These are phyloP conservation scores for Sporormia fimetaria DNA, from an alignment of 495 filamentous ascomycete species.

Conservation along the genomic window DNA sequence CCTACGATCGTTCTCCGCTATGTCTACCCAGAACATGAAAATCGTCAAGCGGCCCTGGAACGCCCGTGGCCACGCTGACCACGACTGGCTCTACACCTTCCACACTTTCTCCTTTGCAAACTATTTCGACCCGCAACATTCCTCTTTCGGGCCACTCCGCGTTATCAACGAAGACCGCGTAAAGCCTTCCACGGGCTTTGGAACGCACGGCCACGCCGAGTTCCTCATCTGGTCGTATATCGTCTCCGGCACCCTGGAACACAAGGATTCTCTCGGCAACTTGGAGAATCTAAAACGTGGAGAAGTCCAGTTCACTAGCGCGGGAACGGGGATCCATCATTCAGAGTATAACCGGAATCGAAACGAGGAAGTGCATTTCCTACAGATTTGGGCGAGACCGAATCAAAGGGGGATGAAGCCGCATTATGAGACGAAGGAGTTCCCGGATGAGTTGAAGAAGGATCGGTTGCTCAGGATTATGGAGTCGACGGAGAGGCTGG, in stretches of 20 bases:
- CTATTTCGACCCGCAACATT: slow-evolving; percentile 56
- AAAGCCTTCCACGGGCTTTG: slow-evolving; percentile 54
- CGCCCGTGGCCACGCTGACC: slow-evolving; percentile 59
- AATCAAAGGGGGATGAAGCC: slow-evolving; percentile 57
- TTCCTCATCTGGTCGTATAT: slow-evolving; percentile 81
- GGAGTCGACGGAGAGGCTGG: slow-evolving; percentile 54
- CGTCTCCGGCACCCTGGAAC: slow-evolving; percentile 64
- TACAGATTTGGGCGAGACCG: slow-evolving; percentile 72
- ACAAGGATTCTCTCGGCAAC: slow-evolving; percentile 64
- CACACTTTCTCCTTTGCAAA: slow-evolving; percentile 72
- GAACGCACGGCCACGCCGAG: slow-evolving; percentile 68
- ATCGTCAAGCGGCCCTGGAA: slow-evolving; percentile 34
- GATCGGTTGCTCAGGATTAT: slow-evolving; percentile 57
- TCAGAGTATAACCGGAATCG: slow-evolving; percentile 61
- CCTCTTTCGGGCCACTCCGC: slow-evolving; percentile 56
- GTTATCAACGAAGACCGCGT: slow-evolving; percentile 81
- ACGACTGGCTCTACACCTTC: slow-evolving; percentile 76
- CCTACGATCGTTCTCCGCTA: slow-evolving; percentile 26
- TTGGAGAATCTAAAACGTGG: slow-evolving; percentile 65
- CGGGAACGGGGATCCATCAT: slow-evolving; percentile 66
- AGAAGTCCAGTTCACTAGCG: slow-evolving; percentile 75
- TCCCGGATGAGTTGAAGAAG: slow-evolving; percentile 55
- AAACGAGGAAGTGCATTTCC: slow-evolving; percentile 57
- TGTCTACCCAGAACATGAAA: slow-evolving; percentile 18
- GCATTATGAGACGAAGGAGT: slow-evolving; percentile 57